Evolutionary conservation across 495 filamentous ascomycete species (phyloP).

Genomic region (Penicillium coffeae): DNA sequence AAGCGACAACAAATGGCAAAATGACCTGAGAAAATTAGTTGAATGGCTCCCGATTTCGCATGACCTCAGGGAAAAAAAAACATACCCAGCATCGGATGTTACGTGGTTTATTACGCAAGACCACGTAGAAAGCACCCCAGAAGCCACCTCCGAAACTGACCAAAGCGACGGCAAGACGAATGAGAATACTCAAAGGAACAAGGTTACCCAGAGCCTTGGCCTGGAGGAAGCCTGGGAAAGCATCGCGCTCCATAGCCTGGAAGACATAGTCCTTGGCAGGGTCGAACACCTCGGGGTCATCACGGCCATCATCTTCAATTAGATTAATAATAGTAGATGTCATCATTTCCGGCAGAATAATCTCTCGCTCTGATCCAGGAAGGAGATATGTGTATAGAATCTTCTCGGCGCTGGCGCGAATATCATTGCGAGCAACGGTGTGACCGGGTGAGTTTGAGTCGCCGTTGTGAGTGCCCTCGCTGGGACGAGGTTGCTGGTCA

Average conservation of each 20-base stretch:
- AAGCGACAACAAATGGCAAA: slow-evolving; percentile 85
- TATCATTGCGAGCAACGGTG: slow-evolving; percentile 78
- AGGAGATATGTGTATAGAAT: slow-evolving; percentile 95
- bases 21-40: slow-evolving; percentile 61
- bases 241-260: slow-evolving; percentile 98
- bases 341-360: slow-evolving; percentile 84
- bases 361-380: slow-evolving; percentile 89
- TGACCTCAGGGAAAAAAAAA: slow-evolving; percentile 1
- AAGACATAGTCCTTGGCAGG: slow-evolving; percentile 98
- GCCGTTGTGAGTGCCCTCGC: slow-evolving; percentile 49
- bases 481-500: slow-evolving; percentile 62
- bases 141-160: slow-evolving; percentile 84
- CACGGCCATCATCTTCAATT: slow-evolving; percentile 84
- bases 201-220: slow-evolving; percentile 94
- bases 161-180: slow-evolving; percentile 81
- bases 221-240: slow-evolving; percentile 92
- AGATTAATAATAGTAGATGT: slow-evolving; percentile 72
- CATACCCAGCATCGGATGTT: slow-evolving; percentile 78
- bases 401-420: slow-evolving; percentile 91
- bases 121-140: slow-evolving; percentile 89
- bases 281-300: slow-evolving; percentile 96
- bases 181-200: slow-evolving; percentile 78
- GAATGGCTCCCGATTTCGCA: not conserved
- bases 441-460: slow-evolving; percentile 75
- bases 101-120: slow-evolving; percentile 78